These are phyloP conservation scores for Arctium minus DNA, from an alignment of 129 eudicot genomes.

Conservation along the genomic window DNA sequence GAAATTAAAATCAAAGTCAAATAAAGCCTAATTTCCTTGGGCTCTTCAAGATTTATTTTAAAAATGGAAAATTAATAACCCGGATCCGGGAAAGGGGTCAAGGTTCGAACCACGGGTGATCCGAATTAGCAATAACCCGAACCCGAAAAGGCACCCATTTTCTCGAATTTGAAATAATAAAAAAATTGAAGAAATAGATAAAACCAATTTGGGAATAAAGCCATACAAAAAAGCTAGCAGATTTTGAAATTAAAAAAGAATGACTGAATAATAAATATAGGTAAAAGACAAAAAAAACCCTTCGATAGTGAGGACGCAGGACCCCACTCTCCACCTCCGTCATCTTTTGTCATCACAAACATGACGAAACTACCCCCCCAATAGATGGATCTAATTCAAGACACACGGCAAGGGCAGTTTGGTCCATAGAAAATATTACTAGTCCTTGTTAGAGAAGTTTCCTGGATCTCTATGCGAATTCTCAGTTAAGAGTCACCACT, in stretches of 20 bases:
- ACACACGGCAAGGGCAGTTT: slow-evolving; percentile 15
- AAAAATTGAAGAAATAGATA: background rate
- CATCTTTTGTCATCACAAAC: background rate
- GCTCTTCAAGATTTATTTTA: background rate
- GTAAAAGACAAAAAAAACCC: slow-evolving; percentile 12
- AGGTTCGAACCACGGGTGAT: background rate
- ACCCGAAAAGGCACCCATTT: background rate
- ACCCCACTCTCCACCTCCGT: slow-evolving; percentile 14
- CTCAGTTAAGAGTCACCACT: slow-evolving; percentile 4
- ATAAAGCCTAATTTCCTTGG: slow-evolving; percentile 17
- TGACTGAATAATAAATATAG: background rate
- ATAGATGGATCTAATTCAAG: background rate
- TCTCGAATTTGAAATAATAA: background rate
- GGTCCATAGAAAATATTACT: slow-evolving; percentile 5
- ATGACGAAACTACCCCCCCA: slow-evolving; percentile 13
- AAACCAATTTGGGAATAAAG: background rate
- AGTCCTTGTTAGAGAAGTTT: slow-evolving; percentile 24
- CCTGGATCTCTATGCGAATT: slow-evolving; percentile 19
- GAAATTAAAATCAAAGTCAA: slow-evolving; percentile 5
- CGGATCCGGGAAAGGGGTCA: background rate
- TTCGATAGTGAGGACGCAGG: background rate
- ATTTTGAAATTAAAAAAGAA: background rate
- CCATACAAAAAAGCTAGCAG: background rate
- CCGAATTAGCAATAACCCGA: background rate
- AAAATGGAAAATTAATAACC: background rate